These are phyloP conservation scores for Trichoderma sp. DNA, from an alignment of 2,329 filamentous ascomycete genomes.

Conservation along the genomic window DNA sequence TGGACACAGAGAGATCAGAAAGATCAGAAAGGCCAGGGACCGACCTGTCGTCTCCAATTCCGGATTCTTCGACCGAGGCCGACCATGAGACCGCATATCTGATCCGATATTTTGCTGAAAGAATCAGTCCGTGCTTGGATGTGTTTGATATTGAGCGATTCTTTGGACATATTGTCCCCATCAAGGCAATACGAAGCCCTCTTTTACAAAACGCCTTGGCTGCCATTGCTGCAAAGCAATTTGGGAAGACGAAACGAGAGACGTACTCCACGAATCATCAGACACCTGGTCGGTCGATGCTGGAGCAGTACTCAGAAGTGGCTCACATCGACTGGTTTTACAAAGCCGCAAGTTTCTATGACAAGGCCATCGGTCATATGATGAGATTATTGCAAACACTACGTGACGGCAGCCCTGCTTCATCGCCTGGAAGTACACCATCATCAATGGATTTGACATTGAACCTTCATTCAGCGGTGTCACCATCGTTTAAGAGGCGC, in stretches of 20 bases:
- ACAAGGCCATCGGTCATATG: constrained; percentile 27
- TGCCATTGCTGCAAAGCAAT: constrained; percentile 26
- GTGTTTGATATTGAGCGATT: constrained; percentile 26
- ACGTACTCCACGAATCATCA: neutral
- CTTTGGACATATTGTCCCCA: constrained; percentile 25
- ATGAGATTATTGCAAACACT: constrained; percentile 24
- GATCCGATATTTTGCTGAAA: constrained; percentile 24
- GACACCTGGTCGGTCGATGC: constrained; percentile 2
- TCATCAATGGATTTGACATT: neutral
- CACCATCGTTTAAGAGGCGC: constrained; percentile 6
- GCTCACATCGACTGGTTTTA: constrained; percentile 26
- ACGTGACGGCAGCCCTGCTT: constrained; percentile 4
- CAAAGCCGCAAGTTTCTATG: constrained; percentile 28
- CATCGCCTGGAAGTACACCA: neutral
- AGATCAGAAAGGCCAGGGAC: neutral
- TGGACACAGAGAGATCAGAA: neutral
- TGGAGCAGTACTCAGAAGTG: constrained; percentile 17
- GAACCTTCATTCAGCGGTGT: neutral
- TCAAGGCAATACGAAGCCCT: constrained; percentile 23
- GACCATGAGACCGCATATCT: constrained; percentile 25
- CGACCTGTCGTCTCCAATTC: neutral
- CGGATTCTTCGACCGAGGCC: constrained; percentile 7
- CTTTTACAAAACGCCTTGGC: constrained; percentile 25
- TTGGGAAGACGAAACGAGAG: constrained; percentile 24
- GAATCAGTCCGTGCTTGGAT: constrained; percentile 26